Conservation (phyloP, 495 filamentous ascomycete genomes). For the Durotheca rogersii region DNA sequence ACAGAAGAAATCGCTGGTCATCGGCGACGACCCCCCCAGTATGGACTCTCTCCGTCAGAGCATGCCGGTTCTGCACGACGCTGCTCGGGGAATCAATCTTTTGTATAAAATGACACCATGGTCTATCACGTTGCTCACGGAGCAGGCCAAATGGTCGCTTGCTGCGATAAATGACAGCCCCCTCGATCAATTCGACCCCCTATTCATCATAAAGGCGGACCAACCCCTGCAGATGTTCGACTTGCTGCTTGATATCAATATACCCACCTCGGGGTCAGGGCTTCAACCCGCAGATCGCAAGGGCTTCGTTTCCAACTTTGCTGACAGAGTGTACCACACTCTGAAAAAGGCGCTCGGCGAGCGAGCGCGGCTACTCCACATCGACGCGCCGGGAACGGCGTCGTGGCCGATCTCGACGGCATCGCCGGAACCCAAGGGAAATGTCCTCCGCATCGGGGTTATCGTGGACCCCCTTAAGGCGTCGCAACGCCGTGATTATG, state of each 20-base stretch:
- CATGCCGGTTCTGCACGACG: slow-evolving; percentile 63
- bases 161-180: slow-evolving; percentile 70
- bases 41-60: slow-evolving; percentile 38
- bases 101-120: slow-evolving; percentile 89
- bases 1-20: slow-evolving; percentile 58
- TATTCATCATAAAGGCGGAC: slow-evolving; percentile 75
- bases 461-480: slow-evolving; percentile 69
- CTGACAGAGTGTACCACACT: slow-evolving; percentile 58
- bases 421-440: slow-evolving; percentile 24
- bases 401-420: slow-evolving; percentile 46
- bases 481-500: slow-evolving; percentile 75
- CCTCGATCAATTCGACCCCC: slow-evolving; percentile 76
- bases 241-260: slow-evolving; percentile 46
- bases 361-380: slow-evolving; percentile 64
- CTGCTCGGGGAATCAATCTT: slow-evolving; percentile 70
- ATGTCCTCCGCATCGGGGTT: slow-evolving; percentile 61
- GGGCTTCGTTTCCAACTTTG: slow-evolving; percentile 39
- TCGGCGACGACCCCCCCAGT: slow-evolving; percentile 40
- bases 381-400: slow-evolving; percentile 43
- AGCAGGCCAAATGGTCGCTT: slow-evolving; percentile 70
- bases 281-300: slow-evolving; percentile 35
- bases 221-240: slow-evolving; percentile 72
- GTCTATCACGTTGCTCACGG: slow-evolving; percentile 70
- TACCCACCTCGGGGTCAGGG: slow-evolving; percentile 18
- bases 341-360: slow-evolving; percentile 72